These are phyloP conservation scores for Sclerotinia sclerotiorum DNA, from an alignment of 2,329 filamentous ascomycete genomes.

Conservation along the genomic window DNA sequence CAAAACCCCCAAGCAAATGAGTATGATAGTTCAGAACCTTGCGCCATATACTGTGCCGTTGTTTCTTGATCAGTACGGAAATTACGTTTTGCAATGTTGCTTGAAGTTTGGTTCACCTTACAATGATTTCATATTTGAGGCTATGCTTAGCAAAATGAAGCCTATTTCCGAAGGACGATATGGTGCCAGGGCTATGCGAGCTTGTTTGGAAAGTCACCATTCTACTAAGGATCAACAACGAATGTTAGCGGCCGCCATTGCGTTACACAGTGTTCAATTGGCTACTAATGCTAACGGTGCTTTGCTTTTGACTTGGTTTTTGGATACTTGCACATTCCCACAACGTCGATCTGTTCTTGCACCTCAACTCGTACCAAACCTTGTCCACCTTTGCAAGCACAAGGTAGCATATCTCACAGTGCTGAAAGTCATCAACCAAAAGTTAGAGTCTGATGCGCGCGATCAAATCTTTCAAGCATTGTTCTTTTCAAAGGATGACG, in stretches of 20 bases:
- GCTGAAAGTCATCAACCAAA: slow-evolving; percentile 97
- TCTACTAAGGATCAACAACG: slow-evolving; percentile 93
- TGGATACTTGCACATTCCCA: slow-evolving; percentile 96
- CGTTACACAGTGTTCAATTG: slow-evolving; percentile 93
- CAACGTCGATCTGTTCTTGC: slow-evolving; percentile 87
- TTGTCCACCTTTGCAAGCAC: slow-evolving; percentile 95
- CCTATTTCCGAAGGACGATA: slow-evolving; percentile 90
- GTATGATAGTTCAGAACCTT: slow-evolving; percentile 78
- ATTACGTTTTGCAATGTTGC: slow-evolving; percentile 96
- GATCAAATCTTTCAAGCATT: slow-evolving; percentile 87
- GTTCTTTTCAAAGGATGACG: slow-evolving; percentile 87
- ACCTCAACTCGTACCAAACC: slow-evolving; percentile 84
- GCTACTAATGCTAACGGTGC: slow-evolving; percentile 96
- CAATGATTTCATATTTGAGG: slow-evolving; percentile 97
- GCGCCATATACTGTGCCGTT: slow-evolving; percentile 84
- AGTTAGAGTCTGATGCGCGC: slow-evolving; percentile 87
- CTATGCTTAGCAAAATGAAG: slow-evolving; percentile 93
- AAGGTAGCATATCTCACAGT: slow-evolving; percentile 98
- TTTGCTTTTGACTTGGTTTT: slow-evolving; percentile 91
- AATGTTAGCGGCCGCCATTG: slow-evolving; percentile 90
- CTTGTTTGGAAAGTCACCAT: slow-evolving; percentile 94
- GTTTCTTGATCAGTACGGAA: slow-evolving; percentile 97
- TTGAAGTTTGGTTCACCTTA: slow-evolving; percentile 85
- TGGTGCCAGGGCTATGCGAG: slow-evolving; percentile 92
- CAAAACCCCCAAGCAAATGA: slow-evolving; percentile 79